phyloP scores from a whole-genome alignment of 2,329 filamentous ascomycete genomes.

The Aspergillus viridinutans region DNA sequence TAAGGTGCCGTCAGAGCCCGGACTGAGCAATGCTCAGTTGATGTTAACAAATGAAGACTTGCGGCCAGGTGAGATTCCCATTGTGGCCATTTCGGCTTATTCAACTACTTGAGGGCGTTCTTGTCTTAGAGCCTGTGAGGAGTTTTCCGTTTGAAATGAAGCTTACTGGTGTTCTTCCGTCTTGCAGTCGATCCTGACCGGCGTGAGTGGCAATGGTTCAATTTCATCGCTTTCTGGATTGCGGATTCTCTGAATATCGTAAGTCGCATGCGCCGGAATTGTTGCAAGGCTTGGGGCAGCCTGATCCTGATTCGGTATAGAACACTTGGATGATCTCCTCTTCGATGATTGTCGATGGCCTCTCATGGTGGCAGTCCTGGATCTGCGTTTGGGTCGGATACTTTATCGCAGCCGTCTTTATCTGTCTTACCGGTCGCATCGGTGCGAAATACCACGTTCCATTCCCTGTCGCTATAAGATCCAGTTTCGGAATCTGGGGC shows the following conservation, averaged over 20 bases:
- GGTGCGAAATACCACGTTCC: slow-evolving; percentile 85
- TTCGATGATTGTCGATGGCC: slow-evolving; percentile 69
- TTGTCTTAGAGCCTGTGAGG: neutral
- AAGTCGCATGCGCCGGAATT: slow-evolving; percentile 14
- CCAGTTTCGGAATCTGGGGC: slow-evolving; percentile 86
- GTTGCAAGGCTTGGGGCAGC: neutral
- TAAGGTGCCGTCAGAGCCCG: slow-evolving; percentile 70
- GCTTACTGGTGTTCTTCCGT: slow-evolving; percentile 1
- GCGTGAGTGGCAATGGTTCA: slow-evolving; percentile 80
- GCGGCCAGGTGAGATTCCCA: slow-evolving; percentile 52
- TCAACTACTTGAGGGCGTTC: neutral
- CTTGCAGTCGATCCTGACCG: slow-evolving; percentile 68
- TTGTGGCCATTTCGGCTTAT: slow-evolving; percentile 4
- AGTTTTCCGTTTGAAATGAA: neutral
- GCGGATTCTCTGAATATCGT: slow-evolving; percentile 79
- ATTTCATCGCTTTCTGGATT: slow-evolving; percentile 86
- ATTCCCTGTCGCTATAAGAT: slow-evolving; percentile 74
- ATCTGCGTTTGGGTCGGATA: slow-evolving; percentile 88
- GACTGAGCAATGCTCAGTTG: slow-evolving; percentile 71
- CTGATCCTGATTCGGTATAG: slow-evolving; percentile 26
- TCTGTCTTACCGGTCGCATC: slow-evolving; percentile 74
- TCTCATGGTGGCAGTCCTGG: slow-evolving; percentile 91
- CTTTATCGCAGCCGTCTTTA: slow-evolving; percentile 68
- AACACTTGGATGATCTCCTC: slow-evolving; percentile 94
- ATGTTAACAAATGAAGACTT: slow-evolving; percentile 85